Conservation (phyloP, 225 moss, liverwort and hornwort species). For the Pseudisothecium myosuroides region DNA sequence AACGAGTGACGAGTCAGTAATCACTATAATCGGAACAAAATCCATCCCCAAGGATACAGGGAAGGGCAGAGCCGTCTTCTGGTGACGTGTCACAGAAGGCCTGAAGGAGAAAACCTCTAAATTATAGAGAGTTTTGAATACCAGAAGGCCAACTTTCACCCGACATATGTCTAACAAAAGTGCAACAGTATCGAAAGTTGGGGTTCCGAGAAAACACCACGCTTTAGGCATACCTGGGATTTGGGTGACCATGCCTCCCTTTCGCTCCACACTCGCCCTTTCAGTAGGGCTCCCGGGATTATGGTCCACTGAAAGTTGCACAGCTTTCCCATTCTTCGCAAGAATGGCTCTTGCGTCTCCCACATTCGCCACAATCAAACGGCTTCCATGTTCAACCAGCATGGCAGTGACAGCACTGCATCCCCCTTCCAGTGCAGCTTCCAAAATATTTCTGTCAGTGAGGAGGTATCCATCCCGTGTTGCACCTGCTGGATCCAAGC, state of each 20-base stretch:
- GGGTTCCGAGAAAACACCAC: not conserved
- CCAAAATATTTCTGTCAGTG: conserved; percentile 78
- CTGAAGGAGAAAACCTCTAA: not conserved
- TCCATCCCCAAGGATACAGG: not conserved
- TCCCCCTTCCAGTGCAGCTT: conserved; percentile 44
- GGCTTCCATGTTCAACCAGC: conserved; percentile 73
- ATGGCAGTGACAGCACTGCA: conserved; percentile 88
- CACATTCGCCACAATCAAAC: conserved; percentile 84
- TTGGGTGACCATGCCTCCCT: conserved; percentile 72
- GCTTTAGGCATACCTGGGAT: conserved; percentile 44
- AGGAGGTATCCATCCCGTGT: conserved; percentile 88
- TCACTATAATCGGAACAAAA: not conserved
- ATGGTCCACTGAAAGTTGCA: conserved; percentile 84
- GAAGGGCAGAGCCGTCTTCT: not conserved
- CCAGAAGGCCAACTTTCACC: not conserved
- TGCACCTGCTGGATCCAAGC: conserved; percentile 84
- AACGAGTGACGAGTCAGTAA: not conserved
- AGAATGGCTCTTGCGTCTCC: conserved; percentile 81
- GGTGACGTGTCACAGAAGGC: not conserved
- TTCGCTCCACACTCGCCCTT: conserved; percentile 73
- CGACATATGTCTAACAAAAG: not conserved
- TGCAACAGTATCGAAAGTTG: not conserved
- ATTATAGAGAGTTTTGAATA: not conserved
- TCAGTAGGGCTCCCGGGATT: conserved; percentile 66
- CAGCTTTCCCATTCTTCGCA: conserved; percentile 56